Conservation (phyloP, 2,329 filamentous ascomycete genomes). For the Exophiala oligosperma region DNA sequence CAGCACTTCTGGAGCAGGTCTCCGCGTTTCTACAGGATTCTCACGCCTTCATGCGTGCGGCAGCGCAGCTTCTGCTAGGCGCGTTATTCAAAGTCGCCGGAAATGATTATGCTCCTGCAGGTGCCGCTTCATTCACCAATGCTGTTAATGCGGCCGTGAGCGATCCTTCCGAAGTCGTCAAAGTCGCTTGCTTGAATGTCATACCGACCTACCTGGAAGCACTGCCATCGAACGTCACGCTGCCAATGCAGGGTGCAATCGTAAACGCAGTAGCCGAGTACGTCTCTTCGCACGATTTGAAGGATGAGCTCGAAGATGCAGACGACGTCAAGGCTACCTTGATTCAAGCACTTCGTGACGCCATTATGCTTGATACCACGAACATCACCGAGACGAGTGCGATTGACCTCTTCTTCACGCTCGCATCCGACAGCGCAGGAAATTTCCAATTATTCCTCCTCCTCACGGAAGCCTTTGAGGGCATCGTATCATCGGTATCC, state of each 20-base stretch:
- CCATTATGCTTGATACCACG: slow-evolving; percentile 75
- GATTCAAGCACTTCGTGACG: slow-evolving; percentile 79
- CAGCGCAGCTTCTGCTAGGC: slow-evolving; percentile 84
- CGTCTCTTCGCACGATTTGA: slow-evolving; percentile 75
- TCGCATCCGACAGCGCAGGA: slow-evolving; percentile 82
- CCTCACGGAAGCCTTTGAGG: slow-evolving; percentile 88
- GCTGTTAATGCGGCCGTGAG: slow-evolving; percentile 72
- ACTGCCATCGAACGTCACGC: slow-evolving; percentile 51
- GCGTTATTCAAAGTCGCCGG: slow-evolving; percentile 70
- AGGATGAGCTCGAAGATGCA: slow-evolving; percentile 74
- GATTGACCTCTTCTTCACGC: slow-evolving; percentile 78
- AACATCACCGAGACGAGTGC: slow-evolving; percentile 72
- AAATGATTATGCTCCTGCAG: slow-evolving; percentile 49
- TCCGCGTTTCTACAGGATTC: slow-evolving; percentile 70
- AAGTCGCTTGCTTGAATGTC: slow-evolving; percentile 86
- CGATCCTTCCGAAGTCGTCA: slow-evolving; percentile 83
- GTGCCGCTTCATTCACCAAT: slow-evolving; percentile 50
- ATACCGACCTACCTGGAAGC: slow-evolving; percentile 67
- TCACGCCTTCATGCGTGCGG: slow-evolving; percentile 76
- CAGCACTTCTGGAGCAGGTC: slow-evolving; percentile 77
- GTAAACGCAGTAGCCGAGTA: slow-evolving; percentile 67
- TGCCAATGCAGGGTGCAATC: slow-evolving; percentile 61
- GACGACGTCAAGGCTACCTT: slow-evolving; percentile 91
- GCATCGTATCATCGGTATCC: slow-evolving; percentile 59
- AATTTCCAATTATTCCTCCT: slow-evolving; percentile 91